Base-by-base conservation (phyloP, 768 basidiomycete genomes). In the Cytidiella melzeri region DNA sequence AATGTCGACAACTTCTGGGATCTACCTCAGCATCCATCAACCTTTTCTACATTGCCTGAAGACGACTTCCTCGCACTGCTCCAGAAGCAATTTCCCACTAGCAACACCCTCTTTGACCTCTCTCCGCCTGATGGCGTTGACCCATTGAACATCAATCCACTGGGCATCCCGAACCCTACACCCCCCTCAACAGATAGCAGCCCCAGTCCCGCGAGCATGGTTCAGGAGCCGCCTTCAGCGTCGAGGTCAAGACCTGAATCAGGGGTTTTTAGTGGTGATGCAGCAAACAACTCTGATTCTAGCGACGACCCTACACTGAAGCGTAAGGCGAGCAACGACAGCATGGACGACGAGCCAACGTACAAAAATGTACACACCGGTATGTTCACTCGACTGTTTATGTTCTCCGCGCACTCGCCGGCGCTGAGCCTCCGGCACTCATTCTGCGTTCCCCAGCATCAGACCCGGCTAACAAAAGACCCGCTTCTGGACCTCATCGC, bases 21-120 rank as follows among this genome's bases (percentile, higher is more conserved):
- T 57, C 71, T 84, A 50, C 69, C 65, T 12, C 57, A 81, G 2
- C 78, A 81, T 54, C 66, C 77, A 12, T 63, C 75, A 18, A 65
- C 76, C 27, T 79, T 86, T 69, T 73, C 83, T 5, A 79, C 81
- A 39, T 66, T 88, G 38, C 73, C 80, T 10, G 86, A 89, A 61
- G 82, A 82, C 59, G 85, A 88, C 67, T 86, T 91, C 54, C 76
- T 90, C 39, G 78, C 83, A 10, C 73, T 89, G 44, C 73, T 91
- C 2, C 81, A 84, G 61, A 88, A 87, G 58, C 87, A 89, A 65
- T 88, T 85, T 59, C 71, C 78, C 27, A 56, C 65, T 19, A 52
- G 53, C 36, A 27, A 54, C 23, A 48, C 52, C 36, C 45, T 53
- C 43, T 55, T 59, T 42, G 57, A 54, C 44, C 50, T 59, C 12